Percentiles rank a stretch among this genome's conserved stretches.
Conservation (phyloP, 2,329 filamentous ascomycete genomes). For the Fusarium sp. region DNA sequence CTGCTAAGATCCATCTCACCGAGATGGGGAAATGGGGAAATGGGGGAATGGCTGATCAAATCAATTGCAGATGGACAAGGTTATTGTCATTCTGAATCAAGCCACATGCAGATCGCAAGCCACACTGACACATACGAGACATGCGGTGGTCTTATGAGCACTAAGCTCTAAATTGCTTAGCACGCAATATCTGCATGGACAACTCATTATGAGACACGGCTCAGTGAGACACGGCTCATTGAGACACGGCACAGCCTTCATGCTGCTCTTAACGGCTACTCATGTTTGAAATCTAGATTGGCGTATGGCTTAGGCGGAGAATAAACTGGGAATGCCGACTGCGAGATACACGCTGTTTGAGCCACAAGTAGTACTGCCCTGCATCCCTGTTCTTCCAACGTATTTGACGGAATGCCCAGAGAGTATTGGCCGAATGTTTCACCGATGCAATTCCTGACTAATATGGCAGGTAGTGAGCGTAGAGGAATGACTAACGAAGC, state of each 20-base stretch:
- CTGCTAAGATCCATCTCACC: not conserved
- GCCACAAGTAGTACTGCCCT: not conserved
- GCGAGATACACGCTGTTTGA: not conserved
- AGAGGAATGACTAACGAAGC: not conserved
- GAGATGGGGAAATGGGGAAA: not conserved
- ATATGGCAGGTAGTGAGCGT: not conserved
- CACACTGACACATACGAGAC: no score
- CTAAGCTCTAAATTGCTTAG: not conserved
- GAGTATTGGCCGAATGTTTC: not conserved
- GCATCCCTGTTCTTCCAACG: not conserved
- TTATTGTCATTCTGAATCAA: not conserved
- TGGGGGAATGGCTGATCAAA: not conserved
- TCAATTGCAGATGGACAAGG: not conserved
- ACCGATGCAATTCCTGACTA: not conserved
- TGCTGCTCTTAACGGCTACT: not conserved
- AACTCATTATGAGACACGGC: not conserved
- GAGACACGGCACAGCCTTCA: not conserved
- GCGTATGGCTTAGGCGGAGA: not conserved
- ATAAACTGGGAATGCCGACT: not conserved
- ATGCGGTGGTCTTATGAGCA: fast-evolving
- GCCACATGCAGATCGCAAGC: not conserved
- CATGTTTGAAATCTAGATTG: fast-evolving
- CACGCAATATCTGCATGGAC: not conserved
- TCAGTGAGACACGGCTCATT: not conserved
- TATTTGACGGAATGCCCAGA: not conserved